These are phyloP conservation scores for Fusarium buharicum DNA, from an alignment of 2,329 filamentous ascomycete genomes.

Conservation along the genomic window DNA sequence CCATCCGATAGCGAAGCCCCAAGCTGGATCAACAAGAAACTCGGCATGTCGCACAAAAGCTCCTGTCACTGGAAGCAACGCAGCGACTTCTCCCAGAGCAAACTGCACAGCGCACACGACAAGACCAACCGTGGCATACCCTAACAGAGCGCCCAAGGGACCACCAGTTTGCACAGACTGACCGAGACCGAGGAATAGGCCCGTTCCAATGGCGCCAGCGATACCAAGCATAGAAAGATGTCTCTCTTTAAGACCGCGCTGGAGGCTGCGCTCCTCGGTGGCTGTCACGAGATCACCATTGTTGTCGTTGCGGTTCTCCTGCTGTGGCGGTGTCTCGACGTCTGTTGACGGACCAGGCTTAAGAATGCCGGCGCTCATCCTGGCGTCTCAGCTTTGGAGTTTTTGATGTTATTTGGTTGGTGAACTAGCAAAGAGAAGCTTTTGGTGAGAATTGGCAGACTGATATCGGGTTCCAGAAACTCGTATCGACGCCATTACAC, in stretches of 20 bases:
- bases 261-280: constrained; percentile 38
- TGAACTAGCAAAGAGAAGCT: neutral
- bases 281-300: constrained; percentile 40
- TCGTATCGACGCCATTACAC: constrained; percentile 33
- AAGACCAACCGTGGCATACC: constrained; percentile 56
- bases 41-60: constrained; percentile 62
- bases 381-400: constrained; percentile 5
- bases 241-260: constrained; percentile 43
- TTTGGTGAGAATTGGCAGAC: neutral
- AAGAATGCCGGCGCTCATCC: constrained; percentile 26
- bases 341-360: constrained; percentile 17
- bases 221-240: constrained; percentile 64
- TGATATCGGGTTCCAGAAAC: neutral
- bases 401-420: neutral
- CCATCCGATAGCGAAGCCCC: constrained; percentile 64
- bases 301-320: neutral
- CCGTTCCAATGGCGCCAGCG: constrained; percentile 63
- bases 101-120: constrained; percentile 61
- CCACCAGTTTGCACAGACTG: constrained; percentile 54
- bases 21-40: constrained; percentile 64
- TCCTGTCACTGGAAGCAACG: constrained; percentile 58
- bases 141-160: constrained; percentile 56
- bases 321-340: constrained; percentile 9
- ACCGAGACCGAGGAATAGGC: constrained; percentile 50
- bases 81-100: constrained; percentile 62